These are phyloP conservation scores for Alternaria triticina DNA, from an alignment of 2,329 filamentous ascomycete species.

Conservation along the genomic window DNA sequence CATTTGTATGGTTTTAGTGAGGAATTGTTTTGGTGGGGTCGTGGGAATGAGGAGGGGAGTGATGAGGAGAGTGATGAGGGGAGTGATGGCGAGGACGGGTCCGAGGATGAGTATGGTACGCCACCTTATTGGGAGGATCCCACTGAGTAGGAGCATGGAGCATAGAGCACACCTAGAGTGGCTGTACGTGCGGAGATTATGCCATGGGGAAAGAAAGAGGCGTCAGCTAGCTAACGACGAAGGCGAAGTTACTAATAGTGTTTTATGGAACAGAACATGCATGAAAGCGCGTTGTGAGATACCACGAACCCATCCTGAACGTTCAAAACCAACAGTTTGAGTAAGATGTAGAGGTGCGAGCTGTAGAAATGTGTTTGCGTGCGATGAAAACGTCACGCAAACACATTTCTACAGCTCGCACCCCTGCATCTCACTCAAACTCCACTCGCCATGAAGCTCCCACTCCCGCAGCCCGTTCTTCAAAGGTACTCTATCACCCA, in stretches of 20 bases:
- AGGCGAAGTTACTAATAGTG: not conserved
- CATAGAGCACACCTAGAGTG: not conserved
- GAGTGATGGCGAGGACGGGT: not conserved
- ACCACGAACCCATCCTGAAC: too few species aligned
- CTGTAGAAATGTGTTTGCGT: too few species aligned
- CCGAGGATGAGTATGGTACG: not conserved
- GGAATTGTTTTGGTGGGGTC: not conserved
- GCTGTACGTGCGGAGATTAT: not conserved
- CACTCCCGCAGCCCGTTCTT: not conserved
- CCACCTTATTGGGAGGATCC: not conserved
- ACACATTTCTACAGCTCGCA: not conserved
- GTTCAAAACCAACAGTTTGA: too few species aligned
- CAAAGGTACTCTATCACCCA: not conserved
- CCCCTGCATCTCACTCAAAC: not conserved
- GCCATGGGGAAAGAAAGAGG: not conserved
- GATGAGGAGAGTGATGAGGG: not conserved
- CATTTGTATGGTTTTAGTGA: too few species aligned
- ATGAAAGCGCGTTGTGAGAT: too few species aligned
- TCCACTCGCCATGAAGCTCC: not conserved
- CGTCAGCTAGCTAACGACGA: not conserved
- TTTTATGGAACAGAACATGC: too few species aligned
- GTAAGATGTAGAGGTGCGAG: too few species aligned
- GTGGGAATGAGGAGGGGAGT: not conserved
- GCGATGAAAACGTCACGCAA: too few species aligned
- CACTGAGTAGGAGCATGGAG: not conserved